A percentile compares a stretch with the other conserved stretches of the same genome.
Conservation (phyloP, 192 early-diverging fungal species). For the Diversispora eburnea region DNA sequence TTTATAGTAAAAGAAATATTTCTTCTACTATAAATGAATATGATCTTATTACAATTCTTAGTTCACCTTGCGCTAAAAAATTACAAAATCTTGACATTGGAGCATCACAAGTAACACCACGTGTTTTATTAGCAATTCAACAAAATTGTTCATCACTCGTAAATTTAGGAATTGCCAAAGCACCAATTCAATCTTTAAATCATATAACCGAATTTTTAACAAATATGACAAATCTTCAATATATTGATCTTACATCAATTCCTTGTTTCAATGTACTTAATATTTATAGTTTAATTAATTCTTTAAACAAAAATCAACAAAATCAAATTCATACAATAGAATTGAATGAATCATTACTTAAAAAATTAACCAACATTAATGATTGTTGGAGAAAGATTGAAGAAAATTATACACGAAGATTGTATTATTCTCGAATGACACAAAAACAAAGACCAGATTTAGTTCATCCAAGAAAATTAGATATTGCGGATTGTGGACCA, state of each 20-base stretch:
- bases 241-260: not conserved
- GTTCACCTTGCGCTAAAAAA: not conserved
- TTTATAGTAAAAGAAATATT: constrained; percentile 2
- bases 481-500: not conserved
- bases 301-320: not conserved
- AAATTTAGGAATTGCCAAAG: constrained; percentile 1
- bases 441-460: not conserved
- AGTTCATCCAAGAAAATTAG: constrained; percentile 15
- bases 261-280: not conserved
- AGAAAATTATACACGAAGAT: constrained; percentile 10
- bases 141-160: constrained; percentile 1
- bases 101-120: constrained; percentile 4
- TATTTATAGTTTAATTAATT: not conserved
- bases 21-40: constrained; percentile 1
- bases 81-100: constrained; percentile 12
- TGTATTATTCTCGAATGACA: not conserved
- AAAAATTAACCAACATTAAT: not conserved
- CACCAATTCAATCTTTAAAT: not conserved
- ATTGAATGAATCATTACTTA: constrained; percentile 9
- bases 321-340: not conserved
- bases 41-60: constrained; percentile 3
- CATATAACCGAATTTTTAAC: not conserved
- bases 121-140: constrained; percentile 1
- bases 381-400: constrained; percentile 4
- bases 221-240: not conserved